Conservation (phyloP, 768 basidiomycete genomes). For the Trametopsis cervina region DNA sequence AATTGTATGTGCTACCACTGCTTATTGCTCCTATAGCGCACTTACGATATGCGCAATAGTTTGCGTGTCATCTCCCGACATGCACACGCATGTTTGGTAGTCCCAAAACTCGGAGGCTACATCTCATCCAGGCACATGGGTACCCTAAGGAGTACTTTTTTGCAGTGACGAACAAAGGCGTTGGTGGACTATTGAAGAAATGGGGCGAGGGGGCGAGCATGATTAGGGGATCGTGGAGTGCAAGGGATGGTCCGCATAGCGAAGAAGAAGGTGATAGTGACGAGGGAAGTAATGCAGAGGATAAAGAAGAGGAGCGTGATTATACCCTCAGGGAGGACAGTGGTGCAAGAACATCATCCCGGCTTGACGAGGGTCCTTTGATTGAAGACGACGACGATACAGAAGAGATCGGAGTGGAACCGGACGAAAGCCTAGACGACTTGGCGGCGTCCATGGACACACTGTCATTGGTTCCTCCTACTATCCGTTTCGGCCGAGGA, state of each 20-base stretch:
- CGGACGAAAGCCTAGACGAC: slow-evolving; percentile 32
- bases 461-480: slow-evolving; percentile 56
- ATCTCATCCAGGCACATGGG: slow-evolving; percentile 74
- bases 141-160: slow-evolving; percentile 92
- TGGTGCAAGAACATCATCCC: slow-evolving; percentile 9
- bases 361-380: slow-evolving; percentile 10
- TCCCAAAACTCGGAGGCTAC: slow-evolving; percentile 72
- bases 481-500: slow-evolving; percentile 71
- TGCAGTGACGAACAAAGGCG: slow-evolving; percentile 85
- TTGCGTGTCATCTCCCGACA: slow-evolving; percentile 66
- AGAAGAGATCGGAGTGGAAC: slow-evolving; percentile 11
- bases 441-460: slow-evolving; percentile 42
- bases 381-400: slow-evolving; percentile 1
- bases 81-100: slow-evolving; percentile 58
- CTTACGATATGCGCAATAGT: too few relatives aligned
- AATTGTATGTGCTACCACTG: slow-evolving; percentile 60
- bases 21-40: too few relatives aligned
- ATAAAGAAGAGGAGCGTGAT: slow-evolving; percentile 16
- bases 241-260: slow-evolving; percentile 26
- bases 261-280: slow-evolving; percentile 21
- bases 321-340: slow-evolving; percentile 10
- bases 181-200: slow-evolving; percentile 67
- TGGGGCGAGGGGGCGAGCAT: slow-evolving; percentile 86
- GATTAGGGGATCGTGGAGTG: slow-evolving; percentile 67
- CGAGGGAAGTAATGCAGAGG: slow-evolving; percentile 21